Evolutionary conservation across 495 filamentous ascomycete genomes (phyloP), one percentile per base, ranked within the genome.

Genomic region (Lindgomyces ingoldianus): DNA sequence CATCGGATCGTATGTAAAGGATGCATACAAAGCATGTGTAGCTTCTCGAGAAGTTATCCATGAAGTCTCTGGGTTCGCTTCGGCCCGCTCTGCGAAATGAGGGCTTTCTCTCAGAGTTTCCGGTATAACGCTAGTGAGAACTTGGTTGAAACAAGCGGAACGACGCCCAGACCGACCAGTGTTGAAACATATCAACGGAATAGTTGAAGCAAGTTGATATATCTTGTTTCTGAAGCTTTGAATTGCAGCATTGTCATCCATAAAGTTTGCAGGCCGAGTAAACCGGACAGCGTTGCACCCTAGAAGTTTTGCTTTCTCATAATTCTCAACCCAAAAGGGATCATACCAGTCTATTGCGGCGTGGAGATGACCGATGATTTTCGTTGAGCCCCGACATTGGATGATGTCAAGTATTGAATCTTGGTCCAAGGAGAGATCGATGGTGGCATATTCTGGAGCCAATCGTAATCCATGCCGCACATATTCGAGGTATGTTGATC

Each of bases 241-340:
- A 1, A 89, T 80, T 3, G 77, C 75, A 8, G 83, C 77, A 62
- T 85, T 86, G 36, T 89, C 83, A 57, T 83, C 82, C 49, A 85
- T 77, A 11, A 78, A 78, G 0, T 80, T 77, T 26, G 84, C 87
- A 10, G 87, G 83, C 16, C 84, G 83, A 1, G 85, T 84, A 58
- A 93, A 81, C 2, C 87, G 84, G 16, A 90, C 82, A 16, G 91
- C 75, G 68, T 91, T 84, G 62, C 87, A 92, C 0, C 88, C 88
- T 3, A 92, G 75, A 11, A 72, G 74, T 57, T 82, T 81, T 0
- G 87, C 89, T 30, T 62, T 67, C 27, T 73, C 64, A 42, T 73
- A 77, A 0, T 49, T 46, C 24, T 54, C 55, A 21, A 86, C 58
- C 53, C 85, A 84, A 2, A 73, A 71, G 4, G 85, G 77, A 52